Conservation (phyloP, 345 rosid genomes). For the Citrus glauca region DNA sequence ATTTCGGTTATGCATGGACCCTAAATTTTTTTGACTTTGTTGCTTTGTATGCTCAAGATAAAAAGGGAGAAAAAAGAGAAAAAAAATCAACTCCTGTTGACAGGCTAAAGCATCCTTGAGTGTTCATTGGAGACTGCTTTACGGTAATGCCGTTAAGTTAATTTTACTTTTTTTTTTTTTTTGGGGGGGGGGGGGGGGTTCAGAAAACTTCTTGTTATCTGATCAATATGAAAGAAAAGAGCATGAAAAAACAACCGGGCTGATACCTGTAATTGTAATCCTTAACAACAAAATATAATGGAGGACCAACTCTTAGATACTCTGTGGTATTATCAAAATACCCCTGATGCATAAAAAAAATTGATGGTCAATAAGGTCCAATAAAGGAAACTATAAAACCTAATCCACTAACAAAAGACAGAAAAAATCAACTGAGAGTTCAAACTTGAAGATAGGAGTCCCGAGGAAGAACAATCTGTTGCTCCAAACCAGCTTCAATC, state of each 20-base stretch:
- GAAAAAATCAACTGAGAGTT: neutral
- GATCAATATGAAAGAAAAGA: neutral
- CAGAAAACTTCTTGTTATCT: neutral
- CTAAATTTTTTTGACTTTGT: neutral
- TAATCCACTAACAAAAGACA: neutral
- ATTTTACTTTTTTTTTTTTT: too few species aligned
- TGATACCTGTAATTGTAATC: conserved; percentile 53
- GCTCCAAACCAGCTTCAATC: conserved; percentile 56
- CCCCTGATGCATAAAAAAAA: conserved; percentile 34
- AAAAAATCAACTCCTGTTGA: neutral
- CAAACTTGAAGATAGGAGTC: conserved; percentile 68
- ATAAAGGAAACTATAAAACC: neutral
- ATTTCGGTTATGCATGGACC: neutral
- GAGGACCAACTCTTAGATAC: conserved; percentile 57
- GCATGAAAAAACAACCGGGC: neutral
- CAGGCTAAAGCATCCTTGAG: neutral
- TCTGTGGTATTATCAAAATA: conserved; percentile 50
- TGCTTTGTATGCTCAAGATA: neutral
- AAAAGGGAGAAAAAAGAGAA: neutral
- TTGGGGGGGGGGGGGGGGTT: too few species aligned
- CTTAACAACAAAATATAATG: conserved; percentile 59
- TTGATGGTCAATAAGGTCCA: neutral
- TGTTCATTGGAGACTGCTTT: neutral
- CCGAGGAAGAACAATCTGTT: conserved; percentile 57
- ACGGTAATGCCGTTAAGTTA: neutral